Evolutionary conservation across 345 rosid species (phyloP), one percentile per base, ranked within the genome.

Genomic region (Populus davidiana): DNA sequence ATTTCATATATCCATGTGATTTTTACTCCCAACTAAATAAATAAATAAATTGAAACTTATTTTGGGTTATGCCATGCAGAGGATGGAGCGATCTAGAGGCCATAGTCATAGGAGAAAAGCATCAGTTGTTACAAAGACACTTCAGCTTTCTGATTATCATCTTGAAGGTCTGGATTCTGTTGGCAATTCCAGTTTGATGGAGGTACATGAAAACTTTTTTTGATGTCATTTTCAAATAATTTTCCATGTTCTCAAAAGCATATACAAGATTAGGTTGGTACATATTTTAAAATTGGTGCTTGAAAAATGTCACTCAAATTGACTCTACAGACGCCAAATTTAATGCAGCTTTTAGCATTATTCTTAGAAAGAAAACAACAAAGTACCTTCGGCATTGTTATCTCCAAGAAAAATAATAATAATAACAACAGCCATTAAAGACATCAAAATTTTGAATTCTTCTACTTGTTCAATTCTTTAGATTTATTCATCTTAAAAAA

Each of bases 61-160:
- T 27, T 1, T 39, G 38, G 71, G 77, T 11, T 43, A 2, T 49
- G 47, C 75, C 74, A 36, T 82, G 80, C 88, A 89, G 91, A 81
- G 36, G 77, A 74, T 79, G 86, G 89, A 86, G 69, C 73, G 73
- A 78, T 67, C 79, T 21, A 83, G 83, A 78, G 83, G 77, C 20
- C 80, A 81, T 74, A 66, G 78, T 41, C 86, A 82, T 38, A 56
- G 79, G 76, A 85, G 86, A 83, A 86, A 85, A 78, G 63, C 82
- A 52, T 84, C 95, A 12, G 59, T 66, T 20, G 80, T 75, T 64
- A 75, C 85, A 39, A 85, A 81, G 64, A 87, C 81, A 81, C 77
- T 81, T 81, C 86, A 85, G 50, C 71, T 75, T 20, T 61, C 81
- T 65, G 92, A 88, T 64, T 81, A 82, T 73, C 67, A 78, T 47